Conservation (phyloP, 306 rosid genomes). For the Quillaja saponaria region DNA sequence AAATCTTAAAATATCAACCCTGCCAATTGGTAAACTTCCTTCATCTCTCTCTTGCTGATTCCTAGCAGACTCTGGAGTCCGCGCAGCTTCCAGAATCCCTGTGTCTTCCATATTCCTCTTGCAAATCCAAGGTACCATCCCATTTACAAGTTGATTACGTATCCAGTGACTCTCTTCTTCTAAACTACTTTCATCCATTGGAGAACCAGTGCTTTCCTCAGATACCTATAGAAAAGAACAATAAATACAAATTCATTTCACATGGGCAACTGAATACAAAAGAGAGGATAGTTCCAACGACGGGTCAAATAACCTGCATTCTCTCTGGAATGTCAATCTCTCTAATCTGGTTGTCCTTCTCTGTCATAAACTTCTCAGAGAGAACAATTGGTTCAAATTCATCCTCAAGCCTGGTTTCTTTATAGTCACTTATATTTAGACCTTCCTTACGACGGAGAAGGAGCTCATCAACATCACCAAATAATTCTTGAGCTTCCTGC, state of each 20-base stretch:
- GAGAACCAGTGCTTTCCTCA: conserved; percentile 87
- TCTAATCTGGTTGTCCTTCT: conserved; percentile 80
- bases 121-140: conserved; percentile 63
- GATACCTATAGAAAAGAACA: conserved; percentile 46
- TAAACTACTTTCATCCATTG: conserved; percentile 57
- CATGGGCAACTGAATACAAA: conserved; percentile 9
- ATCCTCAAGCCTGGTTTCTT: conserved; percentile 81
- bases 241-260: conserved; percentile 11
- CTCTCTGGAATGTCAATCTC: conserved; percentile 87
- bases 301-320: conserved; percentile 69
- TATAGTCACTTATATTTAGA: conserved; percentile 56
- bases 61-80: no score
- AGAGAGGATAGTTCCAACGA: conserved; percentile 6
- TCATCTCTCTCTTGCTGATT: conserved; percentile 1
- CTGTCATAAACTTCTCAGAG: conserved; percentile 89
- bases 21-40: conserved; percentile 44
- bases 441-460: conserved; percentile 60
- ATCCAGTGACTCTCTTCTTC: conserved; percentile 84
- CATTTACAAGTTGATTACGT: conserved; percentile 54
- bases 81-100: conserved; percentile 13
- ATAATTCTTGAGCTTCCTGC: conserved; percentile 94
- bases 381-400: conserved; percentile 90
- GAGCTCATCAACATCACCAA: conserved; percentile 88
- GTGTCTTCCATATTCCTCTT: conserved; percentile 30
- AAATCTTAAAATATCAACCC: conserved; percentile 71